A percentile compares a stretch with the other conserved stretches of the same genome.
phyloP scores from a whole-genome alignment of 169 alveolate species.

The Sarcocystis neurona region DNA sequence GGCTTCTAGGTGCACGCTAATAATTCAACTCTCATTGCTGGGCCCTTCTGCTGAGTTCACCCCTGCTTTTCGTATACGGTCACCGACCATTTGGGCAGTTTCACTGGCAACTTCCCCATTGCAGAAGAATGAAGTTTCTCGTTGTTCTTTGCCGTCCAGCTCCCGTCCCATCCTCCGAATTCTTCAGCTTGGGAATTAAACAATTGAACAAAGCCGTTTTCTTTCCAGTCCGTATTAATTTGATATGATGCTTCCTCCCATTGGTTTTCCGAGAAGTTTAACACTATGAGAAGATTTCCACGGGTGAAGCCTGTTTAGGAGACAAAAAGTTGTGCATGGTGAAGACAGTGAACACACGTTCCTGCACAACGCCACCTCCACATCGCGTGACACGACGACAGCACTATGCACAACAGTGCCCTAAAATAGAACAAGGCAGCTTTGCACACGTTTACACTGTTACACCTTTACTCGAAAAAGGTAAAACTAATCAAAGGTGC shows the following conservation, averaged over 20 bases:
- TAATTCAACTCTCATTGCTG: too few relatives aligned
- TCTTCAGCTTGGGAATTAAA: slow-evolving; percentile 64
- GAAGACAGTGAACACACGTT: too few relatives aligned
- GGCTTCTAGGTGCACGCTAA: too few relatives aligned
- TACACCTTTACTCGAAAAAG: too few relatives aligned
- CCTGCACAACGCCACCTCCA: too few relatives aligned
- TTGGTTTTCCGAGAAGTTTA: slow-evolving; percentile 56
- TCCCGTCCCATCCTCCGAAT: slow-evolving; percentile 69
- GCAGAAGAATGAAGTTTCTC: slow-evolving; percentile 15
- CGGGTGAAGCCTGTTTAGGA: slow-evolving; percentile 14
- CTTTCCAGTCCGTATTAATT: slow-evolving; percentile 27
- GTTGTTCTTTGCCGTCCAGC: slow-evolving; percentile 49
- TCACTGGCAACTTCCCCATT: slow-evolving; percentile 24
- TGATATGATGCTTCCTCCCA: slow-evolving; percentile 61
- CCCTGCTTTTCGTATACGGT: slow-evolving; percentile 44
- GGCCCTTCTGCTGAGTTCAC: background rate
- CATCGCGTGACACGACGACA: too few relatives aligned
- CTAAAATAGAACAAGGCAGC: too few relatives aligned
- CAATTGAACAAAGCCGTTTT: slow-evolving; percentile 30
- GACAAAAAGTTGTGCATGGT: background rate
- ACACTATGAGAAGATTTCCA: slow-evolving; percentile 40
- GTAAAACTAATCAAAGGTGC: too few relatives aligned
- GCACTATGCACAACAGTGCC: too few relatives aligned
- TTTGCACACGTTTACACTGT: too few relatives aligned
- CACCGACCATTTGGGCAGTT: slow-evolving; percentile 67